Conservation (phyloP, 2,329 filamentous ascomycete species). For the Ascochyta viciae-villosae region DNA sequence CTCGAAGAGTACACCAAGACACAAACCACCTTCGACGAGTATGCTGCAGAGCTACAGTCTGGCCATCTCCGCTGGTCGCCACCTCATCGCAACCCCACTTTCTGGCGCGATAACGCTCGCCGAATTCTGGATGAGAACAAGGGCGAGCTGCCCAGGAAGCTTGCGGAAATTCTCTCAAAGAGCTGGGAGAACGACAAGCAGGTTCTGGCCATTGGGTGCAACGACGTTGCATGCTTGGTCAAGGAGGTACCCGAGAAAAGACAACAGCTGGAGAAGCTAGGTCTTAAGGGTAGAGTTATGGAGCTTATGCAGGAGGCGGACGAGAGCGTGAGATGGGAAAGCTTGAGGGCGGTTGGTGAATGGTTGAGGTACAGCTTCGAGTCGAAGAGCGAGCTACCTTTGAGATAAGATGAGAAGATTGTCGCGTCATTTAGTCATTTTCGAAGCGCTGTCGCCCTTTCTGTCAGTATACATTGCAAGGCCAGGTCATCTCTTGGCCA, state of each 20-base stretch:
- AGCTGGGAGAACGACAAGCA: conserved; percentile 84
- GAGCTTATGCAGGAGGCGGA: conserved; percentile 90
- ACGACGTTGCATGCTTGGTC: conserved; percentile 87
- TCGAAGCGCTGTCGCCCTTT: conserved; percentile 15
- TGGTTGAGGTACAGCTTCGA: conserved; percentile 72
- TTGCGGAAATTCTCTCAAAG: conserved; percentile 85
- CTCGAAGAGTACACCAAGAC: conserved; percentile 84
- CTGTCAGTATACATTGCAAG: conserved; percentile 16
- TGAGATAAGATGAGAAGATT: conserved; percentile 27
- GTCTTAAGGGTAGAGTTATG: conserved; percentile 88
- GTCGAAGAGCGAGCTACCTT: conserved; percentile 42
- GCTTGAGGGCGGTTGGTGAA: conserved; percentile 80
- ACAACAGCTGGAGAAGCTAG: conserved; percentile 78
- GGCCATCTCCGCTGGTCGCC: conserved; percentile 93
- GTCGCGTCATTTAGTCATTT: not conserved
- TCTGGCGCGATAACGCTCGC: conserved; percentile 91
- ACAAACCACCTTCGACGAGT: conserved; percentile 71
- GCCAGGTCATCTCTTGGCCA: conserved; percentile 1
- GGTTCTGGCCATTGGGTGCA: conserved; percentile 90
- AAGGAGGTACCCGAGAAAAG: conserved; percentile 89
- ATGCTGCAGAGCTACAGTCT: conserved; percentile 81
- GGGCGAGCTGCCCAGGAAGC: conserved; percentile 76
- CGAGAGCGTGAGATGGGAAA: conserved; percentile 91
- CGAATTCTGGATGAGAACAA: conserved; percentile 85
- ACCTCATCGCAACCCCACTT: conserved; percentile 82